Base-by-base conservation (phyloP, 139 green algal genomes). In the Raphidocelis subcapitata region DNA sequence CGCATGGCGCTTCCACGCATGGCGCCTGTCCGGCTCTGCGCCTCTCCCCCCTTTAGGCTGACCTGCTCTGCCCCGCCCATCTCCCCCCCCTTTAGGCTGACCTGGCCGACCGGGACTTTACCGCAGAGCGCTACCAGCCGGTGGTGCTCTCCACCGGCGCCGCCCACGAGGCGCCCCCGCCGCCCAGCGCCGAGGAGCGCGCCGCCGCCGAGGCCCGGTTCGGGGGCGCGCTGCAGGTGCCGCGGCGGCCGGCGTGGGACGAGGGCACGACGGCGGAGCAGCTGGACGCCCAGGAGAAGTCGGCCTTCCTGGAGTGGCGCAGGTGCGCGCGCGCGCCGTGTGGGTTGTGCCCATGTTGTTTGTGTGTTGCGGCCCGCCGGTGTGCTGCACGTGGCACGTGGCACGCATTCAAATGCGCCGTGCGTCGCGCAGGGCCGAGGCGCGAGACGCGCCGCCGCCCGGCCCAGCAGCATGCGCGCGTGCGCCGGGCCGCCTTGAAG, bases 271-370 rank as follows among this genome's bases (percentile, higher is more conserved):
- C 86, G 0, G 61, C 86, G 3, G 90, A 95, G 61, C 73, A 95
- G 75, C 80, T 99, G 62, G 91, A 99, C 24, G 69, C 76, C 26
- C 81, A 92, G 80, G 84, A 84, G 66, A 78, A 73, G 41, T 56
- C 67, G 12, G 62, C 80, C 0, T 99, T 99, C 75, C 83, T 99
- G 20, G 78, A 88, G 16, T 99, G 96, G 96, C 83, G 96, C 16
- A 84, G 96, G 32, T 79, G 80, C 20, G 80, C 96, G 47, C 90
- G 41, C 41, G 8, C 41, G 8, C 41, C 8, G 41, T 8, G 41
- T 12, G 8, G 8, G 41, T 49, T 20, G 41, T 8, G 41, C 41
- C 41, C 12, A 49, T 12, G 41, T 8, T 8, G 41, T 49, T 8
- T 8, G 41, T 49, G 8, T 20, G 12, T 49, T 49, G 12, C 41